A percentile compares a stretch with the other conserved stretches of the same genome.
These are phyloP conservation scores for Haplographium delicatum DNA, from an alignment of 495 filamentous ascomycete genomes.

Conservation along the genomic window DNA sequence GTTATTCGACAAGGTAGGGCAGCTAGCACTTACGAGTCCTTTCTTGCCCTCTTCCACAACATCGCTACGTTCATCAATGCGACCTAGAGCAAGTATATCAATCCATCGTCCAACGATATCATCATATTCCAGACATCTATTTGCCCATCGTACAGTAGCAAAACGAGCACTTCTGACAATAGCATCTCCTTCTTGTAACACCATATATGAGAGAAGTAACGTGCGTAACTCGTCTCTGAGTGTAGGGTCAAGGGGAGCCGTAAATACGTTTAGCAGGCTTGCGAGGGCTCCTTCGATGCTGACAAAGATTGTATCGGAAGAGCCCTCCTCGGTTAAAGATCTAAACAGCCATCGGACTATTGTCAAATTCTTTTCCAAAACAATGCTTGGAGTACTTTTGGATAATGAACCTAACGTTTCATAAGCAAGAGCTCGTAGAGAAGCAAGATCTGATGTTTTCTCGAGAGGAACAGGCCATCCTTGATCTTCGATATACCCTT, in stretches of 20 bases:
- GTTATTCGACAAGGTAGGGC: background rate
- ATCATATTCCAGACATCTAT: constrained; percentile 75
- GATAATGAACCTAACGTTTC: constrained; percentile 81
- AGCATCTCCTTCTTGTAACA: constrained; percentile 42
- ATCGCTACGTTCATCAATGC: constrained; percentile 63
- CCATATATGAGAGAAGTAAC: constrained; percentile 66
- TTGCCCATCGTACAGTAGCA: constrained; percentile 82
- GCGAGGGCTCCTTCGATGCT: constrained; percentile 87
- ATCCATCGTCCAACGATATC: constrained; percentile 83
- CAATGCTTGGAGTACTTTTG: constrained; percentile 41
- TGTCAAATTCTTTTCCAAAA: constrained; percentile 50
- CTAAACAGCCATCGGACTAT: constrained; percentile 74
- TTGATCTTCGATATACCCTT: constrained; percentile 70
- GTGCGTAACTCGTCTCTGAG: constrained; percentile 37
- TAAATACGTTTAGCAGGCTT: constrained; percentile 60
- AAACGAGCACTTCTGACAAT: constrained; percentile 66
- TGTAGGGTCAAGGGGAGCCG: constrained; percentile 38
- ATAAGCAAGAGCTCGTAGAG: constrained; percentile 69
- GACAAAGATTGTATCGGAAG: constrained; percentile 65
- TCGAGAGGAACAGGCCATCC: constrained; percentile 69
- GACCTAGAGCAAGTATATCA: constrained; percentile 71
- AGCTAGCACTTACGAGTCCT: constrained; percentile 51
- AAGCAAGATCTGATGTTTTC: constrained; percentile 53
- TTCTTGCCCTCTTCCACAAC: constrained; percentile 86
- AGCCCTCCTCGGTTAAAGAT: constrained; percentile 75